These are phyloP conservation scores for Sutorius australiensis DNA, from an alignment of 768 basidiomycete genomes.

Conservation along the genomic window DNA sequence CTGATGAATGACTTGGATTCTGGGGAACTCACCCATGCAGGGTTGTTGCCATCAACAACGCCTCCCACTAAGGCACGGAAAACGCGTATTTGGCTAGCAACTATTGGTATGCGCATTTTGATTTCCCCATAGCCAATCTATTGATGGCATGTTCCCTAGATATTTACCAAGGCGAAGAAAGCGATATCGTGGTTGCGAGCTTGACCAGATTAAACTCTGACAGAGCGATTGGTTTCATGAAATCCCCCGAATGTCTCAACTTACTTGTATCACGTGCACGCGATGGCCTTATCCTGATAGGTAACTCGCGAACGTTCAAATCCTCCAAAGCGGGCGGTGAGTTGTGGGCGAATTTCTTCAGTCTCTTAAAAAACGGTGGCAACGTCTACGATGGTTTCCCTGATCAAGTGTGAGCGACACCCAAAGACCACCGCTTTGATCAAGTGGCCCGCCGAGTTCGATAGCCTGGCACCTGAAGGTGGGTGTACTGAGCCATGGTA, in stretches of 20 bases:
- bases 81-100: constrained; percentile 52
- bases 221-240: constrained; percentile 69
- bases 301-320: constrained; percentile 58
- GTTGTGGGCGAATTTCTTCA: constrained; percentile 51
- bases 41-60: constrained; percentile 41
- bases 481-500: constrained; percentile 63
- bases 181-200: constrained; percentile 60
- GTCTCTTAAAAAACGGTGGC: constrained; percentile 36
- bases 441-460: constrained; percentile 45
- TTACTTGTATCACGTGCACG: constrained; percentile 69
- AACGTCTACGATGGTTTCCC: constrained; percentile 62
- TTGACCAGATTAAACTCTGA: constrained; percentile 56
- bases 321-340: constrained; percentile 47
- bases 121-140: not conserved
- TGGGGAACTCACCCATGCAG: constrained; percentile 53
- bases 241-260: constrained; percentile 62
- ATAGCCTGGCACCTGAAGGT: constrained; percentile 52
- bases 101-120: constrained; percentile 47
- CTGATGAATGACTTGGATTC: constrained; percentile 62
- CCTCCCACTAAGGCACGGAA: constrained; percentile 36
- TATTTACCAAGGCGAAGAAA: constrained; percentile 77
- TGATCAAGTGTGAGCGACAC: constrained; percentile 54
- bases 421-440: constrained; percentile 39
- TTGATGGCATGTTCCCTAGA: constrained; percentile 36
- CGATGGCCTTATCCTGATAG: constrained; percentile 61